phyloP scores from a whole-genome alignment of 257 asterid species.

The Primulina tabacum region DNA sequence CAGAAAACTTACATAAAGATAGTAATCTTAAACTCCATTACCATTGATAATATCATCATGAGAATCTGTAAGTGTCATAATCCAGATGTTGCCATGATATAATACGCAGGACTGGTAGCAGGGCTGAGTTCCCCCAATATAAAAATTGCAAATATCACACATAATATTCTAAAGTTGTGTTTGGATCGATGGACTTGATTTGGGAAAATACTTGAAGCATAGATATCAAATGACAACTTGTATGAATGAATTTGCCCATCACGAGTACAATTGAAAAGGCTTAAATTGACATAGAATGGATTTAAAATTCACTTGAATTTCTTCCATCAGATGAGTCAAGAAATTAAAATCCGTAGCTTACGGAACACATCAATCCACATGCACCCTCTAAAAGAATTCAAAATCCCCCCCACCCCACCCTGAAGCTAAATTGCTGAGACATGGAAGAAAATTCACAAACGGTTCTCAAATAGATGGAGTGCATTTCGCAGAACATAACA shows the following conservation, averaged over 20 bases:
- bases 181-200: no score
- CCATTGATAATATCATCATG: not conserved
- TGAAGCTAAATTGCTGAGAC: not conserved
- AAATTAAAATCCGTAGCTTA: not conserved
- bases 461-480: not conserved
- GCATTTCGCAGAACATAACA: not conserved
- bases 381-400: no score
- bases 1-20: not conserved
- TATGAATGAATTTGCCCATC: not conserved
- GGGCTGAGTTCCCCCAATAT: not conserved
- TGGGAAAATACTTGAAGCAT: no score
- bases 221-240: not conserved
- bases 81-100: not conserved
- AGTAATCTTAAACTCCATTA: conserved; percentile 8
- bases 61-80: not conserved
- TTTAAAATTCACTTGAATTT: not conserved
- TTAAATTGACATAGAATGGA: no score
- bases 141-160: not conserved
- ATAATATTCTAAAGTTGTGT: no score
- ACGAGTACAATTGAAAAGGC: not conserved
- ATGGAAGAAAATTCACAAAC: no score
- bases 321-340: not conserved
- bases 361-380: no score
- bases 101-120: not conserved
- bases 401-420: not conserved